Percentiles rank a stretch among this genome's conserved stretches.
Conservation (phyloP, 306 rosid species). For the Medicago arabica region DNA sequence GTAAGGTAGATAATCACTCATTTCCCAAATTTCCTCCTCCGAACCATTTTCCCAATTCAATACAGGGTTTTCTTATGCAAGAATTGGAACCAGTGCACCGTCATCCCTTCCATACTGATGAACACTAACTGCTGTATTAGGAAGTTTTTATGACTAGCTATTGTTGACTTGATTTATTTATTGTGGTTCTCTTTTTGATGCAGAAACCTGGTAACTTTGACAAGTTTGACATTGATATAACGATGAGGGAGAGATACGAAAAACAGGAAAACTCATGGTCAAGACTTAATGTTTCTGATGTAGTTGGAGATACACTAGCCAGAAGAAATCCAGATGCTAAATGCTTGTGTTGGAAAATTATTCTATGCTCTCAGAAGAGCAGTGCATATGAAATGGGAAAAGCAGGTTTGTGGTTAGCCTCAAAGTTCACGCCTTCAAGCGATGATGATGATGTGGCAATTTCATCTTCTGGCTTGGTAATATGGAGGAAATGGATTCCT, state of each 20-base stretch:
- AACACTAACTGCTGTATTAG: not conserved
- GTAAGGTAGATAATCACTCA: not conserved
- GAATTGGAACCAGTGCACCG: too few species aligned
- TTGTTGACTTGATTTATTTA: constrained; percentile 34
- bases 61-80: too few species aligned
- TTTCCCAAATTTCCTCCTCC: too few species aligned
- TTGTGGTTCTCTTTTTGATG: constrained; percentile 35
- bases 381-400: constrained; percentile 47
- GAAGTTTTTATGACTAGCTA: constrained; percentile 25
- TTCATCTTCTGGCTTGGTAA: constrained; percentile 71
- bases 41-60: too few species aligned
- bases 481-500: constrained; percentile 82
- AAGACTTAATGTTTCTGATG: constrained; percentile 77
- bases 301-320: constrained; percentile 60
- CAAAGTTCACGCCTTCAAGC: constrained; percentile 74
- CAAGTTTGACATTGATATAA: constrained; percentile 72
- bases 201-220: constrained; percentile 58
- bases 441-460: constrained; percentile 51
- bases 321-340: constrained; percentile 63
- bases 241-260: constrained; percentile 65
- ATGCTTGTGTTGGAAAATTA: constrained; percentile 87
- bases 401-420: constrained; percentile 73
- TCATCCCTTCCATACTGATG: too few species aligned
- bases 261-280: constrained; percentile 74
- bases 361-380: constrained; percentile 65